Percentiles rank a stretch among this genome's conserved stretches.
phyloP scores from a whole-genome alignment of 805 yeast species.

The Spathaspora hagerdaliae region DNA sequence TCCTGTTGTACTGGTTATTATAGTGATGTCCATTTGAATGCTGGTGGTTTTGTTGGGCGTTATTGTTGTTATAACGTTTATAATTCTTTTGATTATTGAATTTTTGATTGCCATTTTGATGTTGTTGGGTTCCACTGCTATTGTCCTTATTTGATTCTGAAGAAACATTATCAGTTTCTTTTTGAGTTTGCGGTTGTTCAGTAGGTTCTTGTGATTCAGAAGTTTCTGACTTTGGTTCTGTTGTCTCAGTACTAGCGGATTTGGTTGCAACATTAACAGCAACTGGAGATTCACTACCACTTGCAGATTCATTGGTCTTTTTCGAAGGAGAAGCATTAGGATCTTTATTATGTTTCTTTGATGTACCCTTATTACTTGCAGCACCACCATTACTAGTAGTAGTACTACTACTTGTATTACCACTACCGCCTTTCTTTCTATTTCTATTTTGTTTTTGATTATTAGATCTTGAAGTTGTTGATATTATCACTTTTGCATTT shows the following conservation, averaged over 20 bases:
- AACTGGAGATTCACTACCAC: background rate
- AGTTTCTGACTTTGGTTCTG: constrained; percentile 2
- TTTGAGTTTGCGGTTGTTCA: constrained; percentile 1
- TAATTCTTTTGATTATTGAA: constrained; percentile 16
- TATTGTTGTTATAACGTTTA: constrained; percentile 21
- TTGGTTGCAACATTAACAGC: constrained; percentile 2
- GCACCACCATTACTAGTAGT: constrained; percentile 1
- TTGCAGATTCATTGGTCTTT: background rate
- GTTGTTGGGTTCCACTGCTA: constrained; percentile 1
- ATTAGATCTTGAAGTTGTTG: constrained; percentile 24
- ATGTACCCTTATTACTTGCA: background rate
- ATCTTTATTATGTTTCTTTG: constrained; percentile 7
- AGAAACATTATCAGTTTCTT: background rate
- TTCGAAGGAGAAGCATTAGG: background rate
- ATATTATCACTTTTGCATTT: constrained; percentile 38
- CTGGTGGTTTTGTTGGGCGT: background rate
- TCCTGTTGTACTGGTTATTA: constrained; percentile 14
- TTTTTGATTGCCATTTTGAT: constrained; percentile 5
- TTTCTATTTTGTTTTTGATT: constrained; percentile 21
- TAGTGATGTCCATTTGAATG: constrained; percentile 6
- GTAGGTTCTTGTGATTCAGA: constrained; percentile 2
- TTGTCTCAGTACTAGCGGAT: constrained; percentile 1
- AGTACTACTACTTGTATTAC: constrained; percentile 12
- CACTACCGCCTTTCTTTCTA: constrained; percentile 22
- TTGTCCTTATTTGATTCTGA: background rate